phyloP scores from a whole-genome alignment of 2,329 filamentous ascomycete species.

The Balansia obtecta region DNA sequence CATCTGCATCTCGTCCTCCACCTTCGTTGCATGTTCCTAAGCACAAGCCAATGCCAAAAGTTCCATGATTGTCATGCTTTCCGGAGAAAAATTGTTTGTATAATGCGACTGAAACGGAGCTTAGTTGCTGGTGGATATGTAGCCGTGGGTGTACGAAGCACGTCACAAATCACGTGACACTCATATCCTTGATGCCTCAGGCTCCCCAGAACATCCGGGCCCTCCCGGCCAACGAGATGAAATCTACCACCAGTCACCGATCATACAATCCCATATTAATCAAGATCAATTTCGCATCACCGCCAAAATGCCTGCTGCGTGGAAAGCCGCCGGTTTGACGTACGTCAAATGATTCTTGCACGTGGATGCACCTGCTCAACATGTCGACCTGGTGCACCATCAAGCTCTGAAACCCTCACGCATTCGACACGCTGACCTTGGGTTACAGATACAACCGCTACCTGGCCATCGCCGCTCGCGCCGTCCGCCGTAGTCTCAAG shows the following conservation, averaged over 20 bases:
- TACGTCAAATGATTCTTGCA: conserved; percentile 41
- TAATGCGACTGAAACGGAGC: conserved; percentile 36
- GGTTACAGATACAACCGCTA: conserved; percentile 91
- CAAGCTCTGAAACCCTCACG: conserved; percentile 2
- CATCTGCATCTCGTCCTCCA: background rate
- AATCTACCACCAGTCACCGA: conserved; percentile 22
- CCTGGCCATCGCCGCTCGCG: conserved; percentile 86
- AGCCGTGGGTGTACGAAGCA: no score
- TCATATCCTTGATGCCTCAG: conserved; percentile 16
- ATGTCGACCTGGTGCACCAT: background rate
- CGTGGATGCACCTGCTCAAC: background rate
- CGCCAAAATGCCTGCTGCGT: conserved; percentile 86
- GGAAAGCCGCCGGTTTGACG: conserved; percentile 96
- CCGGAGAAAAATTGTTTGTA: conserved; percentile 34
- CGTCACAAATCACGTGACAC: conserved; percentile 11
- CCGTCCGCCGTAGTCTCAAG: conserved; percentile 93
- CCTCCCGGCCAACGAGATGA: conserved; percentile 14
- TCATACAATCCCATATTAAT: conserved; percentile 16
- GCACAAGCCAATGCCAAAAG: conserved; percentile 49
- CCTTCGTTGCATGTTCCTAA: conserved; percentile 33
- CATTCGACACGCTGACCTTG: conserved; percentile 2
- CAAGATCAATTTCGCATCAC: conserved; percentile 16
- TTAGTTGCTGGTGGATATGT: conserved; percentile 37
- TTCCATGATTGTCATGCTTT: conserved; percentile 48
- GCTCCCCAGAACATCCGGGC: conserved; percentile 13